Evolutionary conservation across 495 filamentous ascomycete species (phyloP).

Genomic region (Astrothelium subdiscretum): DNA sequence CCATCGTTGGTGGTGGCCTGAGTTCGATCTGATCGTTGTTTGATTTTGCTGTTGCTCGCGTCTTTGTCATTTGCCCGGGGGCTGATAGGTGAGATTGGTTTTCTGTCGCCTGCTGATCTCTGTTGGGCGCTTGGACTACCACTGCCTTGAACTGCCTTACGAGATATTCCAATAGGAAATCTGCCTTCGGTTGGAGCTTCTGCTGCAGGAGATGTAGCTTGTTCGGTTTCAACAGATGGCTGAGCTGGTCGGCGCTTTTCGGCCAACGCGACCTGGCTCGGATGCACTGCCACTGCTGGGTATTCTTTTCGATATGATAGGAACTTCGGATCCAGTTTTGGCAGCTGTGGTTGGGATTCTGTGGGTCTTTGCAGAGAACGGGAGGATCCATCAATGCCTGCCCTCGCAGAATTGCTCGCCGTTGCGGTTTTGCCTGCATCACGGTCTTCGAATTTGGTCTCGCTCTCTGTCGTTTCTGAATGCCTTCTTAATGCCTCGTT

Average conservation of each 20-base stretch:
- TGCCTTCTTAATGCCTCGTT: background rate
- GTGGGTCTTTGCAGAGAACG: background rate
- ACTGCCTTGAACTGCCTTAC: slow-evolving; percentile 12
- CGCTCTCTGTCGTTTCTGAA: background rate
- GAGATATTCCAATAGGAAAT: slow-evolving; percentile 4
- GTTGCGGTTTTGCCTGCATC: background rate
- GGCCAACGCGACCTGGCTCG: slow-evolving; percentile 2
- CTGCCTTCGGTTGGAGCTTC: background rate
- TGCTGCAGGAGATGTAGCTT: background rate
- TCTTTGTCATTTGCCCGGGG: slow-evolving; percentile 5
- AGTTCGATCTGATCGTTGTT: background rate
- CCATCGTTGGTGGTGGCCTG: background rate
- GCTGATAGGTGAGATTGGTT: background rate
- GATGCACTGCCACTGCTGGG: slow-evolving; percentile 12
- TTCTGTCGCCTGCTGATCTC: background rate
- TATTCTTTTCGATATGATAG: slow-evolving; percentile 28
- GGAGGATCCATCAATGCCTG: background rate
- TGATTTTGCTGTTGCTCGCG: slow-evolving; percentile 1
- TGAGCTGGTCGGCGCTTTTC: background rate
- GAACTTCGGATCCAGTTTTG: slow-evolving; percentile 1
- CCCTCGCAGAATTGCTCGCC: background rate
- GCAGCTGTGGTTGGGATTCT: background rate
- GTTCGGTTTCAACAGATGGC: background rate
- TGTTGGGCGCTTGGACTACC: background rate
- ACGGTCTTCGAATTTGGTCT: background rate